These are phyloP conservation scores for Umbelopsis sp. DNA, from an alignment of 192 early-diverging fungal genomes.

Conservation along the genomic window DNA sequence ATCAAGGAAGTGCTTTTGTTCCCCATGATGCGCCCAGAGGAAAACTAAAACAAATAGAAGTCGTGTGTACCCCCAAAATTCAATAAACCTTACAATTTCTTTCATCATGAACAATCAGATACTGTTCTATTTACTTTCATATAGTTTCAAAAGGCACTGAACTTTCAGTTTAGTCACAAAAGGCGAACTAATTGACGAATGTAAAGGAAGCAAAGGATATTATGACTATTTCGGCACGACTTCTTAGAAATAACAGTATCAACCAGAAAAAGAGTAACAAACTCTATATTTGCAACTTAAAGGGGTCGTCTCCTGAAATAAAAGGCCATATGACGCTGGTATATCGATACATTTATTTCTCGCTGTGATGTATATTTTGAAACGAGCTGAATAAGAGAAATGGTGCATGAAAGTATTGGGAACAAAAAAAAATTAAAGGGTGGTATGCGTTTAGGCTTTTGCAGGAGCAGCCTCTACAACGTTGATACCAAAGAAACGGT, in stretches of 20 bases:
- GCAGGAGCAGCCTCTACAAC: conserved; percentile 20
- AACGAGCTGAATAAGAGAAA: neutral
- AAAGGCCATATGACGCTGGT: too few relatives aligned
- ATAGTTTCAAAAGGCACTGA: too few relatives aligned
- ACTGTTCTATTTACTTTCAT: too few relatives aligned
- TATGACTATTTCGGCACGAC: too few relatives aligned
- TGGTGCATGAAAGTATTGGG: neutral
- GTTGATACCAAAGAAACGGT: conserved; percentile 36
- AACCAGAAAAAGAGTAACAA: too few relatives aligned
- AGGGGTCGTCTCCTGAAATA: too few relatives aligned
- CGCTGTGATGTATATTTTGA: neutral
- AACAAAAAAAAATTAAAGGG: neutral
- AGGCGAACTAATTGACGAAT: too few relatives aligned
- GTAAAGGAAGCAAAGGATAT: too few relatives aligned
- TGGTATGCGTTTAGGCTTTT: neutral
- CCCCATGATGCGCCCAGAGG: conserved; percentile 74
- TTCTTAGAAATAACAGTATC: too few relatives aligned
- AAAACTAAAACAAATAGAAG: conserved; percentile 32
- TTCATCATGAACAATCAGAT: too few relatives aligned
- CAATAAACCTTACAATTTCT: neutral
- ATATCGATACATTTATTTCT: conserved; percentile 1
- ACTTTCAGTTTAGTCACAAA: too few relatives aligned
- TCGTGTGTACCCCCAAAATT: neutral
- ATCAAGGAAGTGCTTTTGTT: conserved; percentile 79
- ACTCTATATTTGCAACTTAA: too few relatives aligned